Base-by-base conservation (phyloP, 2,329 filamentous ascomycete genomes). In the Ascochyta rabiei region DNA sequence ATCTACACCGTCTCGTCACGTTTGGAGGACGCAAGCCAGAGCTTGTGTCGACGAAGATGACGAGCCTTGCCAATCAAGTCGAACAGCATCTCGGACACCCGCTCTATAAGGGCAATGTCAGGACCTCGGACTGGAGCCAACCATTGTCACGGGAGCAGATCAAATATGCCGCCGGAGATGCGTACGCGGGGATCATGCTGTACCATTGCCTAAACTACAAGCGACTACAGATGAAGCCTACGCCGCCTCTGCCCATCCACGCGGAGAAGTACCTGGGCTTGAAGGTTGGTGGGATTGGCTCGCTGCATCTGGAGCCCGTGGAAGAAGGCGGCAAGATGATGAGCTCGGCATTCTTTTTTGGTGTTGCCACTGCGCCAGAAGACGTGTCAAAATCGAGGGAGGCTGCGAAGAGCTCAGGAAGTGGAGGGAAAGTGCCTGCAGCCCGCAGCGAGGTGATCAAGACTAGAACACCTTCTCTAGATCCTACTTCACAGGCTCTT, bases 171-270 rank as follows among this genome's bases (percentile, higher is more conserved):
- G 91, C 91, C 2, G 86, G 88, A 0, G 93, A 97, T 74, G 89
- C 91, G 0, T 97, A 96, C 70, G 91, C 91, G 30, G 88, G 89
- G 3, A 75, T 93, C 13, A 88, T 91, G 63, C 78, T 97, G 0
- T 96, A 86, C 66, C 80, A 90, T 50, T 81, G 83, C 4, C 79
- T 96, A 59, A 88, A 97, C 53, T 77, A 84, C 34, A 84, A 89
- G 64, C 56, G 69, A 10, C 41, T 61, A 6, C 82, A 91, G 16
- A 79, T 84, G 81, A 15, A 44, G 0, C 67, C 68, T 4, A 46
- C 47, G 15, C 68, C 68, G 12, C 64, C 63, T 8, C 26, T 65
- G 6, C 68, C 68, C 6, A 56, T 69, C 23, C 55, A 67, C 18
- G 67, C 68, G 7, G 68, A 69, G 68, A 59, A 55, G 12, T 68